Conservation (phyloP, 2,329 filamentous ascomycete genomes). For the Sporothrix brunneoviolacea region DNA sequence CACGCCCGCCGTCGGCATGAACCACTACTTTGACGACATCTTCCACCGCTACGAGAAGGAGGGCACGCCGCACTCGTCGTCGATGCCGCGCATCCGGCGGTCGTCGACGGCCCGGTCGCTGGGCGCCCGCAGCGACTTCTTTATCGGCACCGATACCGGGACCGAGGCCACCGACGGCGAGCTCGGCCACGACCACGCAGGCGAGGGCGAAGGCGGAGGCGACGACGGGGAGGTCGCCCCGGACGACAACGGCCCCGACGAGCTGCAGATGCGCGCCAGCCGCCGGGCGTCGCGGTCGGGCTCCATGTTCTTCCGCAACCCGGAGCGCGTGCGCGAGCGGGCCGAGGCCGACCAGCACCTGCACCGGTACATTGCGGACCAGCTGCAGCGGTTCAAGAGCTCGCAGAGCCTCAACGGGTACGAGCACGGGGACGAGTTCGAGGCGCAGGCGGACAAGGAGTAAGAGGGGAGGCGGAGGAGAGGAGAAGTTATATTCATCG, state of each 20-base stretch:
- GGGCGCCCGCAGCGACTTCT: constrained; percentile 72
- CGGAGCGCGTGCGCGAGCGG: constrained; percentile 43
- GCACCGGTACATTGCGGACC: constrained; percentile 73
- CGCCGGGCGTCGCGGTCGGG: constrained; percentile 26
- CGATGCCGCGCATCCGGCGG: constrained; percentile 55
- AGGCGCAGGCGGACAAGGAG: constrained; percentile 30
- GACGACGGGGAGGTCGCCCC: too few species aligned
- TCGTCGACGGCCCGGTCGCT: constrained; percentile 81
- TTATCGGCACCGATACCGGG: constrained; percentile 32
- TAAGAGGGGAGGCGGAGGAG: too few species aligned
- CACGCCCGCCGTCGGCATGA: constrained; percentile 73
- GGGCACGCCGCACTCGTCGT: constrained; percentile 29
- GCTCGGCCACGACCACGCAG: constrained; percentile 43
- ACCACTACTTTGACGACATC: constrained; percentile 93
- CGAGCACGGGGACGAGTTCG: constrained; percentile 40
- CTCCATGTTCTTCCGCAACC: constrained; percentile 42
- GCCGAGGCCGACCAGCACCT: constrained; percentile 62
- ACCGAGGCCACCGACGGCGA: constrained; percentile 17
- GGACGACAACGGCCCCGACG: too few species aligned
- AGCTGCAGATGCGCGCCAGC: constrained; percentile 30
- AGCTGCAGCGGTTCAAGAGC: constrained; percentile 66
- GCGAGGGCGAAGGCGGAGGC: too few species aligned
- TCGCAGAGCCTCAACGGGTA: constrained; percentile 37
- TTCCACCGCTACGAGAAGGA: constrained; percentile 49
- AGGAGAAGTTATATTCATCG: too few species aligned